Evolutionary conservation across 1,284 basidiomycete genomes (phyloP).

Genomic region (Ceraceosorus bombacis): DNA sequence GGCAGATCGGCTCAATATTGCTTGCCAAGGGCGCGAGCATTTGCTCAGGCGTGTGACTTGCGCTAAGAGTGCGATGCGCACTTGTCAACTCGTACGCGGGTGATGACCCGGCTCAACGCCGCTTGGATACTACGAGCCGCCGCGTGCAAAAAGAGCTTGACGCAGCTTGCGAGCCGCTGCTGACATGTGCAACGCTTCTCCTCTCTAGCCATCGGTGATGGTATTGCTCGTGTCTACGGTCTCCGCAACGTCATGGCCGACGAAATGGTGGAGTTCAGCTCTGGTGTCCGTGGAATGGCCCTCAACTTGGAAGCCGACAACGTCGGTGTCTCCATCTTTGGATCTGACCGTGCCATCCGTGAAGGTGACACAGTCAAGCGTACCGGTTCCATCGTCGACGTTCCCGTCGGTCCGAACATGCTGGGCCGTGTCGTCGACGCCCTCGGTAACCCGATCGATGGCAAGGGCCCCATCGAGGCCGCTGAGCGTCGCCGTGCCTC

Average conservation of each 20-base stretch:
- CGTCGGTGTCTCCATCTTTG: conserved; percentile 99
- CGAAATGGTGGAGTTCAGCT: conserved; percentile 99
- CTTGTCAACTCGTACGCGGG: no score
- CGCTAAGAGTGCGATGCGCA: no score
- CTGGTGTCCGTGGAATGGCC: conserved; percentile 83
- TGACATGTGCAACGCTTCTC: conserved; percentile 6
- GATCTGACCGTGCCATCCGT: conserved; percentile 99
- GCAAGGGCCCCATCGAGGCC: conserved; percentile 93
- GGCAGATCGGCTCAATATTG: no score
- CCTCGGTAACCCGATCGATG: conserved; percentile 98
- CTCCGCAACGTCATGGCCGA: conserved; percentile 75
- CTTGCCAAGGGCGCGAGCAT: no score
- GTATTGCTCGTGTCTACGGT: conserved; percentile 98
- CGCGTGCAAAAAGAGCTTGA: no score
- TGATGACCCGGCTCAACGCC: no score
- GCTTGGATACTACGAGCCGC: no score
- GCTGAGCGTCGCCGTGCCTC: conserved; percentile 90
- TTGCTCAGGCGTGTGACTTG: no score
- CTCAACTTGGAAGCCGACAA: conserved; percentile 99
- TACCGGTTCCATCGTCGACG: conserved; percentile 98
- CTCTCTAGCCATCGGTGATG: conserved; percentile 84
- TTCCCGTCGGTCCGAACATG: conserved; percentile 89
- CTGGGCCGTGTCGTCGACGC: conserved; percentile 98
- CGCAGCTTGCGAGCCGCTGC: no score
- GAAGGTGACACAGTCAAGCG: conserved; percentile 99